Percentiles rank a stretch among this genome's conserved stretches.
Conservation (phyloP, 2,329 filamentous ascomycete genomes). For the Colletotrichum sp. region DNA sequence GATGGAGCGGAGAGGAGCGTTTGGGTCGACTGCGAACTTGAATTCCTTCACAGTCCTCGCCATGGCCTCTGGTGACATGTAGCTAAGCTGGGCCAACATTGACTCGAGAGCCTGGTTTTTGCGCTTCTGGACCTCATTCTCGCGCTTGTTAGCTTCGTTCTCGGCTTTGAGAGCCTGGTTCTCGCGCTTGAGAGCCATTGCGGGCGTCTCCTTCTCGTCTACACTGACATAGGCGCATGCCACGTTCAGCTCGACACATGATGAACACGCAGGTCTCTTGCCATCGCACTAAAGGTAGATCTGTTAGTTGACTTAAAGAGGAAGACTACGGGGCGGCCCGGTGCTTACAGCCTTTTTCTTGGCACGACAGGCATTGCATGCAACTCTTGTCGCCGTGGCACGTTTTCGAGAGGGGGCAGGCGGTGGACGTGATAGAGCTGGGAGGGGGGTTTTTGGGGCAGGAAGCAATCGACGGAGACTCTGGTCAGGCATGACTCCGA, state of each 20-base stretch:
- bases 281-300: conserved; percentile 21
- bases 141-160: background rate
- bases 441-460: background rate
- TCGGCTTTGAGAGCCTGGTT: conserved; percentile 23
- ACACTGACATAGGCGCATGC: conserved; percentile 22
- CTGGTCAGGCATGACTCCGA: conserved; percentile 1
- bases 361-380: conserved; percentile 26
- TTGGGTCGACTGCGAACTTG: conserved; percentile 24
- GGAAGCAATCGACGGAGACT: conserved; percentile 6
- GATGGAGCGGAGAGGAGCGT: conserved; percentile 2
- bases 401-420: background rate
- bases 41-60: conserved; percentile 23
- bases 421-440: background rate
- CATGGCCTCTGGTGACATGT: conserved; percentile 23
- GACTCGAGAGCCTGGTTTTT: background rate
- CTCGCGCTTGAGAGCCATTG: conserved; percentile 14
- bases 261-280: conserved; percentile 21
- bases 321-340: background rate
- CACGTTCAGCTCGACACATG: conserved; percentile 17
- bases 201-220: conserved; percentile 19
- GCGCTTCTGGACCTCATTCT: conserved; percentile 12
- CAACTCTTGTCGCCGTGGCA: conserved; percentile 13
- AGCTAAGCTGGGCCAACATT: conserved; percentile 22
- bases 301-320: background rate
- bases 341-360: conserved; percentile 25